These are phyloP conservation scores for Choiromyces venosus DNA, from an alignment of 495 filamentous ascomycete species.

Conservation along the genomic window DNA sequence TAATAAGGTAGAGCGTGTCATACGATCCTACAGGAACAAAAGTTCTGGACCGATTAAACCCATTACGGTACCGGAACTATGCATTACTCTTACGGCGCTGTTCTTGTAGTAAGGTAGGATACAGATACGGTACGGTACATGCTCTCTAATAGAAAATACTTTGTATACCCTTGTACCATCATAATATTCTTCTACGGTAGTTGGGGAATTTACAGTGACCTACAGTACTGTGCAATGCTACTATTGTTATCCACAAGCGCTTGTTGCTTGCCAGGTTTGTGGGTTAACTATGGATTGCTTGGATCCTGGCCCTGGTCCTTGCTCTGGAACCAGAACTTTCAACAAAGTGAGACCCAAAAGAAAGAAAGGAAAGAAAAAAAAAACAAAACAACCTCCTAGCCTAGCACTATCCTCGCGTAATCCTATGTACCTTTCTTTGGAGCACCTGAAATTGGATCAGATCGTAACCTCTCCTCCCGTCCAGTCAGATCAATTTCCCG, in stretches of 20 bases:
- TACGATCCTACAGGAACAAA: background rate
- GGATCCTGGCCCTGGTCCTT: background rate
- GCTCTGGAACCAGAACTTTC: background rate
- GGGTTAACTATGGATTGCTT: background rate
- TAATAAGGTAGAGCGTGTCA: background rate
- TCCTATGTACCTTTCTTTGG: constrained; percentile 13
- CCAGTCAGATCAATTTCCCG: constrained; percentile 9
- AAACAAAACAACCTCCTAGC: background rate
- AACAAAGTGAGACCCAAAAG: background rate
- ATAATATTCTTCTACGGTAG: no score
- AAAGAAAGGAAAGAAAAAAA: no score
- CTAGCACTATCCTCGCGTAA: constrained; percentile 15
- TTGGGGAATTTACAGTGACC: background rate
- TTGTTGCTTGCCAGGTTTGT: background rate
- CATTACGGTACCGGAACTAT: background rate
- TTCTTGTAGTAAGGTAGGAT: no score
- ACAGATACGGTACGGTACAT: no score
- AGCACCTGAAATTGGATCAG: constrained; percentile 16
- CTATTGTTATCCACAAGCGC: constrained; percentile 1
- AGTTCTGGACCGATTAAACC: background rate
- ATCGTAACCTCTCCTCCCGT: constrained; percentile 7
- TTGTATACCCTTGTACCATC: background rate
- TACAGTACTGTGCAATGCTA: background rate
- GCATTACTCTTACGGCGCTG: no score
- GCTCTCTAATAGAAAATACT: background rate